Percentiles rank a stretch among this genome's conserved stretches.
Conservation (phyloP, 306 rosid genomes). For the Vicia faba region DNA sequence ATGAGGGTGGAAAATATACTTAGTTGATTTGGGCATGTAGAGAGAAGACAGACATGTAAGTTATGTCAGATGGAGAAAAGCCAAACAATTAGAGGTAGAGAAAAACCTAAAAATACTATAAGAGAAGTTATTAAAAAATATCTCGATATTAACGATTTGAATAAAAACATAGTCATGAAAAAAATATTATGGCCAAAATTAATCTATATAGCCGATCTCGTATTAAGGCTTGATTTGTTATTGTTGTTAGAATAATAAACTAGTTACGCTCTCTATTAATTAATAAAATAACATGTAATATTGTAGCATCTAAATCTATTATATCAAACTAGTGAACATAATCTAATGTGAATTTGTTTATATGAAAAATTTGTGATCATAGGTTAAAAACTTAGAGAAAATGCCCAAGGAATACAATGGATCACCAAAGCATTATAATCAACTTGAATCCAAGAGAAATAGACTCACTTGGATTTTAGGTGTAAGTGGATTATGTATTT, state of each 20-base stretch:
- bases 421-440: slow-evolving; percentile 79
- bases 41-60: too few species aligned
- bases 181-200: too few species aligned
- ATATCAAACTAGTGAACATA: slow-evolving; percentile 10
- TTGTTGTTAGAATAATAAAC: not conserved
- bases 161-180: too few species aligned
- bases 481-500: slow-evolving; percentile 72
- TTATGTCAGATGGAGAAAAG: too few species aligned
- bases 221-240: too few species aligned
- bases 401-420: slow-evolving; percentile 86
- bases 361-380: slow-evolving; percentile 24
- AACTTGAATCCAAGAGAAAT: slow-evolving; percentile 66
- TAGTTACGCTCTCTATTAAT: not conserved
- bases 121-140: too few species aligned
- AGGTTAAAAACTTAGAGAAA: slow-evolving; percentile 29
- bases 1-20: too few species aligned
- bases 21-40: too few species aligned
- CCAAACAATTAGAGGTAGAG: too few species aligned
- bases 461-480: slow-evolving; percentile 75
- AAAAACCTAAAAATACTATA: too few species aligned
- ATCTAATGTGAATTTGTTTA: slow-evolving; percentile 17
- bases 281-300: not conserved
- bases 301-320: not conserved
- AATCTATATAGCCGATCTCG: too few species aligned
- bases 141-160: too few species aligned